Evolutionary conservation across 2,329 filamentous ascomycete species (phyloP).

Genomic region (Nothopassalora personata): DNA sequence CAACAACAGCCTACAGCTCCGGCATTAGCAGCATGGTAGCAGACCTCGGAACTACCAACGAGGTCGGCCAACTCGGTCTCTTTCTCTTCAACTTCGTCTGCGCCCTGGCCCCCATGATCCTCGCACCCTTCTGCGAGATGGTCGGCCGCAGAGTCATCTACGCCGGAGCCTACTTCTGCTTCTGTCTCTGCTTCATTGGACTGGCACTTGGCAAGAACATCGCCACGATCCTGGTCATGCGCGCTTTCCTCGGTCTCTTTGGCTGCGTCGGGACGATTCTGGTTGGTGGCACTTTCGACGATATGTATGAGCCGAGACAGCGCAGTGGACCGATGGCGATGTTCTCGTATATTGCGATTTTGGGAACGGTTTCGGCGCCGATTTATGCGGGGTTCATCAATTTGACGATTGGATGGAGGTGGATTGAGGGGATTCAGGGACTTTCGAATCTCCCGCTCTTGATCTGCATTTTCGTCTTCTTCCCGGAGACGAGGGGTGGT

Average conservation of each 20-base stretch:
- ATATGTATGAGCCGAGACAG: conserved; percentile 45
- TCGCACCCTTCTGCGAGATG: conserved; percentile 48
- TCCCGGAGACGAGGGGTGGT: conserved; percentile 45
- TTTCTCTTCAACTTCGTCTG: conserved; percentile 49
- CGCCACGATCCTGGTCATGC: conserved; percentile 44
- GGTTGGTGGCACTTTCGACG: conserved; percentile 47
- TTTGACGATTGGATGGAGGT: conserved; percentile 49
- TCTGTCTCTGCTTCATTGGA: conserved; percentile 46
- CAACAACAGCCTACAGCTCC: conserved; percentile 50
- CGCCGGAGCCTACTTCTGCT: conserved; percentile 43
- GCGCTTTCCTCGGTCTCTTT: conserved; percentile 46
- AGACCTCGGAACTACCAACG: conserved; percentile 40
- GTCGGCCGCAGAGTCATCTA: conserved; percentile 46
- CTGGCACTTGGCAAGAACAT: conserved; percentile 46
- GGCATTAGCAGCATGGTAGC: conserved; percentile 44
- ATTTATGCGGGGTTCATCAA: conserved; percentile 53
- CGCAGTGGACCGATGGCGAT: conserved; percentile 45
- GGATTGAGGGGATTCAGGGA: conserved; percentile 52
- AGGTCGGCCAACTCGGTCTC: conserved; percentile 46
- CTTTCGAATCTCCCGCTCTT: conserved; percentile 48
- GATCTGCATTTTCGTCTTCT: conserved; percentile 41
- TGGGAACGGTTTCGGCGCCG: conserved; percentile 49
- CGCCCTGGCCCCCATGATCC: conserved; percentile 44
- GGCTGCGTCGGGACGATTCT: conserved; percentile 48
- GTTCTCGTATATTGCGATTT: conserved; percentile 47